Base-by-base conservation (phyloP, 2,329 filamentous ascomycete genomes). In the Claviceps quebecensis region DNA sequence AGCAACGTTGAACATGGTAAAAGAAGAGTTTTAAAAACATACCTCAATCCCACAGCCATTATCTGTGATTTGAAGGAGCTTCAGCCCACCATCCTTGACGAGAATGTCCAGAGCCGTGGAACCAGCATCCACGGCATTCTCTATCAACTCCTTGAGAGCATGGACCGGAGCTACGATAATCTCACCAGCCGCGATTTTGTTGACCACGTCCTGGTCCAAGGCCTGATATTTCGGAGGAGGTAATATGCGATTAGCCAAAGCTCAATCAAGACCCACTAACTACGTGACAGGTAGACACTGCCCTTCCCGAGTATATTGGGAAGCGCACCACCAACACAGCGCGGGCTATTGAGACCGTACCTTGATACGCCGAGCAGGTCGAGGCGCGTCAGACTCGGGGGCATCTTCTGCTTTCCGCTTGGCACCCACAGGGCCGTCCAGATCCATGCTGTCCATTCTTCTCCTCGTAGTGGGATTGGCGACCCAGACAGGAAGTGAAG, bases 121-220 rank as follows among this genome's bases (percentile, higher is more conserved):
- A 5, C 93, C 91, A n/a, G 94, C 93, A 69, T 98, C 94, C 16
- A 98, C 89, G 4, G 93, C 85, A 61, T 98, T 98, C 66, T 98
- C 93, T 13, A 98, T 89, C 48, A 98, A 73, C 65, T 98, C 93
- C 68, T 98, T 98, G 52, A 98, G 69, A 3, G 94, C 93, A 67
- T 98, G 88, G 29, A 96, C 89, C 0, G 93, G 94, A 2, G 93
- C 91, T 47, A 98, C 89, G 54, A 98, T 98, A 60, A 98, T 98
- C 67, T 98, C 93, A 19, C 93, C 93, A 0, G 93, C 93, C 1
- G 93, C 93, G 58, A 98, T 98, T 67, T 97, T 98, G 73, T 97
- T 98, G 57, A 98, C 86, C 22, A 98, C 93, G 70, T 93, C 85
- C 56, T 86, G 83, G 61, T 95, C 87, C 26, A 98, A 77, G 14